A percentile compares a stretch with the other conserved stretches of the same genome.
Conservation (phyloP, 805 yeast genomes). For the Yarrowia sp. region DNA sequence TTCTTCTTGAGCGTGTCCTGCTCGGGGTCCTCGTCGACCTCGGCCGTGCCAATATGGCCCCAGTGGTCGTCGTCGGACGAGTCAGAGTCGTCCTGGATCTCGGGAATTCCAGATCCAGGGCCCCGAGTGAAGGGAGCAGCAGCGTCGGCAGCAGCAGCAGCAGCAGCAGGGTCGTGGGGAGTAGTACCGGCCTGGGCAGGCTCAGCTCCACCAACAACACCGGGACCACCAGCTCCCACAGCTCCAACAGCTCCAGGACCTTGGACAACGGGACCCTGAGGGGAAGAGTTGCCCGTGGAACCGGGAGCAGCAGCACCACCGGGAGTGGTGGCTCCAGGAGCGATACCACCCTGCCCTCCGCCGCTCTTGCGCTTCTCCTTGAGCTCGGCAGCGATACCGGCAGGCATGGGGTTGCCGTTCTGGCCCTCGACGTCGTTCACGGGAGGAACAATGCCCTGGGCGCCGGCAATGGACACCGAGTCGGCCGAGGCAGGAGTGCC, state of each 20-base stretch:
- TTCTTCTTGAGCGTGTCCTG: conserved; percentile 39
- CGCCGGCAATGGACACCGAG: conserved; percentile 4
- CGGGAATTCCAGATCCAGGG: conserved; percentile 14
- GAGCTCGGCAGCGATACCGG: conserved; percentile 6
- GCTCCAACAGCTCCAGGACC: background rate
- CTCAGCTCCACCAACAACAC: background rate
- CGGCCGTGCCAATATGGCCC: conserved; percentile 38
- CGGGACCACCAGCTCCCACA: conserved; percentile 7
- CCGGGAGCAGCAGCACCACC: background rate
- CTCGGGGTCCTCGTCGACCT: conserved; percentile 34
- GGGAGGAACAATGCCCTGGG: background rate
- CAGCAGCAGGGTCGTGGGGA: background rate
- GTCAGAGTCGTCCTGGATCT: conserved; percentile 32
- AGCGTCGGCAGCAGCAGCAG: conserved; percentile 1
- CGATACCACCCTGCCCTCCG: background rate
- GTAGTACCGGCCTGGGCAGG: background rate
- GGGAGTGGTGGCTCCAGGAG: background rate
- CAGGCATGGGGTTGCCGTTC: conserved; percentile 34
- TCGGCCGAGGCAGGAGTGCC: conserved; percentile 27
- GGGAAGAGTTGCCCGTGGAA: background rate
- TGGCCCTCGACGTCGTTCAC: conserved; percentile 3
- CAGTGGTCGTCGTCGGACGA: conserved; percentile 39
- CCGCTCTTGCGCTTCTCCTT: conserved; percentile 9
- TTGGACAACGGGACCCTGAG: background rate
- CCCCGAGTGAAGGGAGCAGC: background rate